Evolutionary conservation across 1,284 basidiomycete species (phyloP), one percentile per base, ranked within the genome.

Genomic region (Volvariella surrecta): DNA sequence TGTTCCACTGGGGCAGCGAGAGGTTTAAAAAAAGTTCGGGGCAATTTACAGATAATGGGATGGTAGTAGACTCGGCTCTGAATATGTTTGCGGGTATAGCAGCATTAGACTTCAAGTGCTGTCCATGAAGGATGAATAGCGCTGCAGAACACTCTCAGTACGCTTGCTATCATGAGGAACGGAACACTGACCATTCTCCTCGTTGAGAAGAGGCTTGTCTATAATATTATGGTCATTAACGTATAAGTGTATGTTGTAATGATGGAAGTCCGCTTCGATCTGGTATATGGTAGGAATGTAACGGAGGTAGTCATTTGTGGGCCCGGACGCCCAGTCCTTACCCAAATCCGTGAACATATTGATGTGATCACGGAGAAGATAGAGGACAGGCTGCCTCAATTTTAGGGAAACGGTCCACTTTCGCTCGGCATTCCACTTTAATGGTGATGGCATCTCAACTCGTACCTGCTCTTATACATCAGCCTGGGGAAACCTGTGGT

Each of bases 151-250:
- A 17, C 48, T 42, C 28, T 46, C 4, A 43, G 30, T 10, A 28
- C 46, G 19, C 15, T 43, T 24, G 18, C 24, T 30, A 8, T n/a
- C 11, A 32, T 17, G 21, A 19, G 24, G 15, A 28, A 16, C 13
- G n/a, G 16, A 24, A 43, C 40, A 17, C n/a, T n/a, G 54, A 89
- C 91, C 81, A 59, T 96, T 96, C 50, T 88, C 82, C 15, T 90
- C 83, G 43, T 66, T 68, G 40, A 81, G 70, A 20, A 82, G 64
- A 1, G 91, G 90, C 49, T 84, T 86, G 65, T 94, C 90, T 45
- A 97, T 88, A 56, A 97, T 90, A 58, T 97, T 96, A 56, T 92
- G 89, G 59, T 97, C 93, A 56, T 96, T 97, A 47, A 87, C 79
- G 57, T 88, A 92, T n/a, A 89, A 60, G 53, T 87, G 82, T 41